phyloP scores from a whole-genome alignment of 148 eudicot species.

The Rhododendron kiyosumense region DNA sequence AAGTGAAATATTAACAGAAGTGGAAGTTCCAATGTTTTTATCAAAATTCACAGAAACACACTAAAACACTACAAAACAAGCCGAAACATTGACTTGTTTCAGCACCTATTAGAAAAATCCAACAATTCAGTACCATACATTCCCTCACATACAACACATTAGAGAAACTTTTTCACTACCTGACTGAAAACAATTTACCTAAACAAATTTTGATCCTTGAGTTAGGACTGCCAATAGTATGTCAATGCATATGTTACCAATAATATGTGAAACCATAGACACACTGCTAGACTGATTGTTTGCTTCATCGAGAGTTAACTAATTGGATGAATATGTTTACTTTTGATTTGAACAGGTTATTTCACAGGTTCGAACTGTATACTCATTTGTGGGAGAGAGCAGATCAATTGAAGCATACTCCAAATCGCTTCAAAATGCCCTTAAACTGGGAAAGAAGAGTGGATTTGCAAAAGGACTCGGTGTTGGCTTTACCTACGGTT shows the following conservation, averaged over 20 bases:
- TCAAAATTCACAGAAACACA: background rate
- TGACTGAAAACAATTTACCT: background rate
- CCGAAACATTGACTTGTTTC: background rate
- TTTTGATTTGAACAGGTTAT: conserved; percentile 39
- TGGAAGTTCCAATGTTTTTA: background rate
- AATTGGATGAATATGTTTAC: background rate
- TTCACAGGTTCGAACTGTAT: conserved; percentile 65
- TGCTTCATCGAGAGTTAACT: background rate
- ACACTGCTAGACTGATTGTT: background rate
- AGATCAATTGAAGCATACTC: conserved; percentile 50
- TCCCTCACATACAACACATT: too few species aligned
- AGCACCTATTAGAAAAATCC: background rate
- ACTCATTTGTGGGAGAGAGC: conserved; percentile 64
- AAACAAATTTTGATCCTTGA: background rate
- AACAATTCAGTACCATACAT: background rate
- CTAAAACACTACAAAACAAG: background rate
- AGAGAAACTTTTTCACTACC: background rate
- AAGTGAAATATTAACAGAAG: background rate
- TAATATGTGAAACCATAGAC: background rate
- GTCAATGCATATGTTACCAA: background rate
- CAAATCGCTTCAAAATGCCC: conserved; percentile 43
- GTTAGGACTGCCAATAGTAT: background rate
- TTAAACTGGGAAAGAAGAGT: conserved; percentile 49
- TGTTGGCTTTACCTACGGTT: conserved; percentile 57
- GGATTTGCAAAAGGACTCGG: conserved; percentile 74